These are phyloP conservation scores for Phytopythium cucurbitacearum DNA, from an alignment of 352 stramenopile species.

Conservation along the genomic window DNA sequence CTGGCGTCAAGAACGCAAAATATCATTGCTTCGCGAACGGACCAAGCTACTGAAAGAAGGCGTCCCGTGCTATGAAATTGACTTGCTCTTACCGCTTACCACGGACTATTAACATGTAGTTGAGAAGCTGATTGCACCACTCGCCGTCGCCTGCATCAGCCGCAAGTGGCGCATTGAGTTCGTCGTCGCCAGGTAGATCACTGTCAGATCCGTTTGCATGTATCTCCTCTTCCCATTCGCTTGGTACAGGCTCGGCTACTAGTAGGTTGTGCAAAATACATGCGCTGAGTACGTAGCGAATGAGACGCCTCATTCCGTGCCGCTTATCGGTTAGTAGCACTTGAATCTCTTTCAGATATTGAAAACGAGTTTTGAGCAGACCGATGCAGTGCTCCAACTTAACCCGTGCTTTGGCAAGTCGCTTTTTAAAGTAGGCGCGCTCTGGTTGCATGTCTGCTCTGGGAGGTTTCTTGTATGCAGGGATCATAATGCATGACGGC, in stretches of 20 bases:
- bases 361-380: conserved; percentile 13
- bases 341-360: conserved; percentile 8
- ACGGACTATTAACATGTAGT: conserved; percentile 10
- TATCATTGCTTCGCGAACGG: conserved; percentile 10
- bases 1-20: conserved; percentile 5
- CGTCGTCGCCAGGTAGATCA: conserved; percentile 4
- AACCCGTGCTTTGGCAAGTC: conserved; percentile 12
- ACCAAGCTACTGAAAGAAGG: conserved; percentile 12
- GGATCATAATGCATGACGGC: conserved; percentile 9
- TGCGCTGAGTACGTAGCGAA: conserved; percentile 6
- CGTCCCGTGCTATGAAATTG: conserved; percentile 10
- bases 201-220: not conserved
- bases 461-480: conserved; percentile 13
- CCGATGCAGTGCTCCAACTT: conserved; percentile 19
- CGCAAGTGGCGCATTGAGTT: conserved; percentile 4
- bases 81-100: conserved; percentile 6
- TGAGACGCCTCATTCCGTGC: conserved; percentile 6
- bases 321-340: conserved; percentile 3
- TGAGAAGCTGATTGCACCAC: conserved; percentile 2
- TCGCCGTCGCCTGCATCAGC: not conserved
- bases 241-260: conserved; percentile 9
- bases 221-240: conserved; percentile 9
- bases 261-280: conserved; percentile 15
- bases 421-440: conserved; percentile 10
- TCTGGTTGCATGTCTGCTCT: not conserved